Evolutionary conservation across 148 eudicot genomes (phyloP), one percentile per base, ranked within the genome.

Genomic region (Nyssa sinensis): DNA sequence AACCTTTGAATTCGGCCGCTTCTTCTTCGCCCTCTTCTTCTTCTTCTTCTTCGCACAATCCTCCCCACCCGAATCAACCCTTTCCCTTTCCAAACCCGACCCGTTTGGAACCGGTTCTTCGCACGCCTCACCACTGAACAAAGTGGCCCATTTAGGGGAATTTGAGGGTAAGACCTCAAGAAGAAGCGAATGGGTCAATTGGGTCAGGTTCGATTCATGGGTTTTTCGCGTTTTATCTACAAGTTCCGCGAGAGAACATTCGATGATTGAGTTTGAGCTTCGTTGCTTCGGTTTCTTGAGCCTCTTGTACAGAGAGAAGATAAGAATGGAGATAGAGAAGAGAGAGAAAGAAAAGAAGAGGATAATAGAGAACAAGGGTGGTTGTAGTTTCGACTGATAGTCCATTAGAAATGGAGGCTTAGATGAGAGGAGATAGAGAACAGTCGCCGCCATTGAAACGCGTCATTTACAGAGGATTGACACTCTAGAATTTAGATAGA

Each of bases 141-240:
- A 66, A 62, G 72, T 34, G 2, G 25, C 85, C 82, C 85, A 79
- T 72, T 79, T 66, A 14, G 83, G 76, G 4, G 89, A 80, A 78
- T 74, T 75, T 60, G 86, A 81, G 44, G 87, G 87, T 74, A 86
- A 83, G 74, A 84, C 76, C 80, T 83, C 84, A 21, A 83, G 51
- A 49, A 84, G 82, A 32, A 87, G 62, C 16, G 84, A 78, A 19
- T 69, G 77, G 64, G 74, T 41, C 66, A 80, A 67, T 34, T 73
- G 81, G 74, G 80, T 75, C 66, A 73, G 75, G 69, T 77, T 74
- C 61, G 80, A 66, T 63, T 71, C 67, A 29, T 77, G 64, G 51
- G 75, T 28, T 31, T 51, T 66, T 62, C 21, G 53, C 39, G 64
- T 60, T 71, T 66, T 70, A 37, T 80, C 72, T 0, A 34, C 51